Conservation (phyloP, 2,329 filamentous ascomycete species). For the Cladorrhinum sp. region DNA sequence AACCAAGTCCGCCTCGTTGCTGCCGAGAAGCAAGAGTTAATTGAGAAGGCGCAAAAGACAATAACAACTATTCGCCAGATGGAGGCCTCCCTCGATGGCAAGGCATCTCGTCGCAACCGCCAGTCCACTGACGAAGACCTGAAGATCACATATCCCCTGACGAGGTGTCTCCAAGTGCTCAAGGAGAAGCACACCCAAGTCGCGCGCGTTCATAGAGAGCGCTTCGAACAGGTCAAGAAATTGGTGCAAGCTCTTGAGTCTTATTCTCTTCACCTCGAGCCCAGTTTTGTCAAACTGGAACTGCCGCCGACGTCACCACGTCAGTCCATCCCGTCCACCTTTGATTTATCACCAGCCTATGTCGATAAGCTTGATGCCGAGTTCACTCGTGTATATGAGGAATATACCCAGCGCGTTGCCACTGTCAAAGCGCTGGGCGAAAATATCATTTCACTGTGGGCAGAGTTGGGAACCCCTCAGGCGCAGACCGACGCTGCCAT, state of each 20-base stretch:
- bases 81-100: conserved; percentile 83
- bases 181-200: conserved; percentile 85
- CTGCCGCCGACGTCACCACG: conserved; percentile 80
- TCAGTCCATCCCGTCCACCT: conserved; percentile 72
- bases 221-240: conserved; percentile 69
- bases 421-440: conserved; percentile 73
- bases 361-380: conserved; percentile 83
- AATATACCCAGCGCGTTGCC: conserved; percentile 81
- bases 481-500: conserved; percentile 86
- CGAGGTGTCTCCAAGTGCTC: conserved; percentile 71
- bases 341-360: conserved; percentile 90
- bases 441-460: conserved; percentile 92
- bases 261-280: conserved; percentile 92
- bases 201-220: conserved; percentile 79
- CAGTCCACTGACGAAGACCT: conserved; percentile 58
- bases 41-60: conserved; percentile 83
- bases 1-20: conserved; percentile 84
- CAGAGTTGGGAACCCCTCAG: conserved; percentile 89
- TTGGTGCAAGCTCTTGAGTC: conserved; percentile 91
- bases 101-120: conserved; percentile 61
- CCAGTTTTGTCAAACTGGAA: conserved; percentile 79
- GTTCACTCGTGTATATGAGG: conserved; percentile 93
- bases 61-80: conserved; percentile 89
- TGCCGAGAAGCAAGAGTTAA: conserved; percentile 82
- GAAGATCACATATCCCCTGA: conserved; percentile 78